A percentile compares a stretch with the other conserved stretches of the same genome.
These are phyloP conservation scores for Rhodomyrtus tomentosa DNA, from an alignment of 345 rosid genomes.

Conservation along the genomic window DNA sequence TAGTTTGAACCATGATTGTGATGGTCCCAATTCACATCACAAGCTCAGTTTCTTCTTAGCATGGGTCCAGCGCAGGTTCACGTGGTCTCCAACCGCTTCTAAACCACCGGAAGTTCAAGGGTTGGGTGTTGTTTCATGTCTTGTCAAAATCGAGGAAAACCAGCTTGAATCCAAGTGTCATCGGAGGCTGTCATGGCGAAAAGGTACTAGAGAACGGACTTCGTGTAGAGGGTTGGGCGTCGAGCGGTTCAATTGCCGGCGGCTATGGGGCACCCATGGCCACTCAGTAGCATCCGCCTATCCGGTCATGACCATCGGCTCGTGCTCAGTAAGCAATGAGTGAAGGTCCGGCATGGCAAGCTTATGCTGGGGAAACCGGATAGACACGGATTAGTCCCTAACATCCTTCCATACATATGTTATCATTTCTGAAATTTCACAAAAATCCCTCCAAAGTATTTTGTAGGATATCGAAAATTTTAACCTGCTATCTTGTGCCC, in stretches of 20 bases:
- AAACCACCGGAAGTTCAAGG: background rate
- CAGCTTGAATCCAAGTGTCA: background rate
- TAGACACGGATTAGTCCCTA: background rate
- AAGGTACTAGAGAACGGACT: background rate
- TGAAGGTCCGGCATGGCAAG: background rate
- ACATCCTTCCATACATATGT: background rate
- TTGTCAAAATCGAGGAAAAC: background rate
- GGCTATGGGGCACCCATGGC: background rate
- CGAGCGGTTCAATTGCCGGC: background rate
- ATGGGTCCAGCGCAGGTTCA: background rate
- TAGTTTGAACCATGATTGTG: background rate
- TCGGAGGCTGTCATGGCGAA: background rate
- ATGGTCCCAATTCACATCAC: background rate
- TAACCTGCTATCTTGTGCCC: background rate
- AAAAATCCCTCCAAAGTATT: background rate
- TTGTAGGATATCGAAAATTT: background rate
- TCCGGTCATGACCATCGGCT: background rate
- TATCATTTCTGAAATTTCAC: background rate
- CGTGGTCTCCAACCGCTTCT: background rate
- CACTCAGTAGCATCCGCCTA: background rate
- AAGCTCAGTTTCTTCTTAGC: background rate
- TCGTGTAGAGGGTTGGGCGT: background rate
- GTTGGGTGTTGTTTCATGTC: background rate
- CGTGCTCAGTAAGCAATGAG: background rate
- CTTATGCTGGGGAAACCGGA: background rate